Base-by-base conservation (phyloP, 73 alveolate genomes). In the Loxodes magnus region DNA sequence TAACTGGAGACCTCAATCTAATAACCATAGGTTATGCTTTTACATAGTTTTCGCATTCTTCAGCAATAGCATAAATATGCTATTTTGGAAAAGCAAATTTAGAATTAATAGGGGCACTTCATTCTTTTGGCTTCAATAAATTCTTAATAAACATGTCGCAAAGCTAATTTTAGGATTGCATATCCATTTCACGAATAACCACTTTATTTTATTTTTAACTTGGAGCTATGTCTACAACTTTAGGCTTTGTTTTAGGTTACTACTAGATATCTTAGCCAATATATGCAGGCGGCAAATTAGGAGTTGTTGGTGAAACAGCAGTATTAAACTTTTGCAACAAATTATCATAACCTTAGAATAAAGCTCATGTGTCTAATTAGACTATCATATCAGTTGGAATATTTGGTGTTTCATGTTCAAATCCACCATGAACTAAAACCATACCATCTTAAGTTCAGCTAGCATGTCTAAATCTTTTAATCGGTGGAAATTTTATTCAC, bases 381-480 rank as follows among this genome's bases (percentile, higher is more conserved):
- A 19, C 6, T 9, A 46, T 46, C 26, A 12, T 19, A 7, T 20
- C 28, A 9, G 59, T 46, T 0, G 59, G 59, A 41, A 46, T 25
- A 24, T 46, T 46, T n/a, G 94, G 97, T 21, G 84, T 78, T 62
- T 83, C 94, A 58, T 87, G 86, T 62, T 87, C 95, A 30, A 87
- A 79, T 16, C 98, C 98, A 3, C 98, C 98, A 52, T 88, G 94
- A 51, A 89, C 71, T 66, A 66, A 88, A 28, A 88, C 62, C 5
- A 55, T 33, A 34, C 65, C 31, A 39, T 52, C 86, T 35, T 68
- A 22, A 15, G 74, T 77, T 65, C 62, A 54, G 23, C 31, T 36
- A 1, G 85, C 28, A 60, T 88, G 97, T 59, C 97, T 78, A 53
- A 88, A 84, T 62, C 98, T 75, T 30, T 83, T 64, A 31, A 84